Base-by-base conservation (phyloP, 2,329 filamentous ascomycete genomes). In the Penicillium crustosum region DNA sequence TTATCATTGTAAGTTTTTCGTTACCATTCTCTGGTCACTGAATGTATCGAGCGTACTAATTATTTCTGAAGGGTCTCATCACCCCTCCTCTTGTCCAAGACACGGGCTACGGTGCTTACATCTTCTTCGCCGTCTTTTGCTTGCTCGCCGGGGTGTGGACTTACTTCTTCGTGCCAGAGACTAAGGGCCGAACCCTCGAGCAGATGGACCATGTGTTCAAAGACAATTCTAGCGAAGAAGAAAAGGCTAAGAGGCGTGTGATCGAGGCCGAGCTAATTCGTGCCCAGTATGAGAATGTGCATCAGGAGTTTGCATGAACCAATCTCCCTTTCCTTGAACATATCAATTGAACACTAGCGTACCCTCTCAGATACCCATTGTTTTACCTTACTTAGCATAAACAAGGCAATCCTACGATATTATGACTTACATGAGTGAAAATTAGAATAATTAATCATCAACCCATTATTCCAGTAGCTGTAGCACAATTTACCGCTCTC, bases 81-180 rank as follows among this genome's bases (percentile, higher is more conserved):
- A 88, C 86, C 0, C 87, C 87, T 0, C 81, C 86, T 1, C 80
- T 89, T 36, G 82, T 89, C 23, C 74, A 83, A 58, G 82, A 83
- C 53, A 86, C 78, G 0, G 78, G 78, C 1, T 81, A 74, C 61
- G 80, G 80, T 4, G 70, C 75, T 4, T 87, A 86, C 64, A 74
- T 85, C 45, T 87, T 88, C 75, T 88, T 87, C 60, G 83, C 80
- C 0, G 74, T 78, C 2, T 84, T 84, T 60, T 82, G 80, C 59
- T 65, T 81, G 1, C 68, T 84, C 5, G 78, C 80, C 0, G 70
- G 79, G 8, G 57, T 80, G 6, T 86, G 82, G 79, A 80, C 81
- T 0, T 83, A 71, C 71, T 70, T 80, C 54, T 82, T 82, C 58
- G 79, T 85, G 0, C 84, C 83, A 0, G 85, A 87, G 66, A 86